Evolutionary conservation across 2,329 filamentous ascomycete genomes (phyloP).

Genomic region (Sporothrix globosa): DNA sequence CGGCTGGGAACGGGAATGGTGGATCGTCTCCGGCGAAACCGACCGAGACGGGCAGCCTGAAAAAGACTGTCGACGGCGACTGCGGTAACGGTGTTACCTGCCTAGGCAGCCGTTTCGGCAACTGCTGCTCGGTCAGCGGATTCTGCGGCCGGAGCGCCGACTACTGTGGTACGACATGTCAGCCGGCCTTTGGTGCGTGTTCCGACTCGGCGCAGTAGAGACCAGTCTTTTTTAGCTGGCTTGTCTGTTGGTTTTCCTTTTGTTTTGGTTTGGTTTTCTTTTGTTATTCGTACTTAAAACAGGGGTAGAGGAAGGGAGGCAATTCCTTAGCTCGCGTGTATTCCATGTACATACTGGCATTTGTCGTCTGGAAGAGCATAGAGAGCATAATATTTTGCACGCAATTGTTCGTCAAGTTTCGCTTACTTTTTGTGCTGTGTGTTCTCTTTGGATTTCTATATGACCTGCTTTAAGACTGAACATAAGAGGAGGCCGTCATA

Average conservation of each 20-base stretch:
- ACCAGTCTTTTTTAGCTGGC: too few species aligned
- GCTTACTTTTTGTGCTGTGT: neutral
- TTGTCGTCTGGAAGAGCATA: constrained; percentile 16
- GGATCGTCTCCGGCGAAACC: neutral
- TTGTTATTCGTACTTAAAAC: neutral
- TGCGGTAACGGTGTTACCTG: constrained; percentile 33
- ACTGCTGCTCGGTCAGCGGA: constrained; percentile 33
- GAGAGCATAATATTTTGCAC: constrained; percentile 3
- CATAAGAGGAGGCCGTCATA: neutral
- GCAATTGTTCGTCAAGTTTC: neutral
- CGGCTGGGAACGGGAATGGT: neutral
- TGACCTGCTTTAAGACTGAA: neutral
- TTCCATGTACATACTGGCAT: constrained; percentile 1
- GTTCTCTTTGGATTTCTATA: neutral
- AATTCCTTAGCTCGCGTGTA: neutral
- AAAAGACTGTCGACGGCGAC: constrained; percentile 27
- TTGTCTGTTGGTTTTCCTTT: neutral
- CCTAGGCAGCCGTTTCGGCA: constrained; percentile 28
- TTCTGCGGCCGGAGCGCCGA: constrained; percentile 32
- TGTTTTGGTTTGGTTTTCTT: neutral
- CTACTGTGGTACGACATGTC: constrained; percentile 33
- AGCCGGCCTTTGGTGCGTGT: constrained; percentile 29
- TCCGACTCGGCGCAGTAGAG: constrained; percentile 23
- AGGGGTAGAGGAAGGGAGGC: neutral
- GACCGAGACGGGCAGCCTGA: neutral